Base-by-base conservation (phyloP, 2,329 filamentous ascomycete species). In the Alternaria solani region DNA sequence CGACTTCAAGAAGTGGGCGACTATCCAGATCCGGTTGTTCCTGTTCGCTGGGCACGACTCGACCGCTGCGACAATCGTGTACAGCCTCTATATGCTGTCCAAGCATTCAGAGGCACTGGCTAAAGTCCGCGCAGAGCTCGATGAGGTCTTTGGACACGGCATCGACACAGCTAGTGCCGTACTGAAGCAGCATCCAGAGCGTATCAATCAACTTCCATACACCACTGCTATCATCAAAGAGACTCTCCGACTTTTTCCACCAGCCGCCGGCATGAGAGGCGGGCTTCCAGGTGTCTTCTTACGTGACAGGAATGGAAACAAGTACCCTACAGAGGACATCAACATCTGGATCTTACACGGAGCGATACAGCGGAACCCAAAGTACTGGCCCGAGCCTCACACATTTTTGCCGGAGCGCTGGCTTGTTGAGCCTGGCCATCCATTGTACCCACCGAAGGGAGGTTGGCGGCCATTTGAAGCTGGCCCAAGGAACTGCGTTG, bases 381-480 rank as follows among this genome's bases (percentile, higher is more conserved):
- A 57, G 4, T 55, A 69, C 18, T 75, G 67, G 69, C 51, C 63
- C 0, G 63, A 72, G 0, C 53, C 66, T 3, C 54, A 67, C 4
- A 52, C 58, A 0, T 76, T 75, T 49, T 44, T 70, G 8, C 65
- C 75, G 12, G 73, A 75, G 26, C 65, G 75, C 7, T 73, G 63
- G 28, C 58, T 73, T 7, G 57, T 62, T 0, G 63, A 59, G 9
- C 59, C 70, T 9, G 57, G 25, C 1, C 56, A 66, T n/a, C 58
- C 52, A 57, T 30, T 65, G 2, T 62, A 52, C 16, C 36, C 57
- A 4, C 51, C 65, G 1, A 75, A 71, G 8, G 57, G 51, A 7
- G 57, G 38, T 0, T 81, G 65, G 63, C 67, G 76, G 7, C 72
- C 79, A 0, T 83, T 83, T 55, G 78, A 81, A 38, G 60, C 71